Evolutionary conservation across 257 asterid species (phyloP), one percentile per base, ranked within the genome.

Genomic region (Jacaranda mimosifolia): DNA sequence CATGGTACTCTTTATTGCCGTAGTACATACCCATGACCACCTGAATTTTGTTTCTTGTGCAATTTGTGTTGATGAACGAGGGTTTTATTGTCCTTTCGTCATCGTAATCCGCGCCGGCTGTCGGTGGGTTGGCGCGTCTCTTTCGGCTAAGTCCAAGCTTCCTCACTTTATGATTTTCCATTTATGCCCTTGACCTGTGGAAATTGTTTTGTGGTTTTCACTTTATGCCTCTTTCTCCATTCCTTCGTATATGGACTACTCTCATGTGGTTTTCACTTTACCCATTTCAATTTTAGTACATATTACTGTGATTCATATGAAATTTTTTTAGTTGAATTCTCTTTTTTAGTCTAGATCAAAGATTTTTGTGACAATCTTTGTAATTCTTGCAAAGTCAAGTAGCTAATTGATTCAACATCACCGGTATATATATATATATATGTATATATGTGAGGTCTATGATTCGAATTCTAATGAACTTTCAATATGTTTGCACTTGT

Each of bases 71-170:
- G 8, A 5, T 52, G 18, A 5, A 19, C 3, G 46, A 38, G 75
- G 75, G 39, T 19, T 7, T 51, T 65, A 21, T 55, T 19, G 63
- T 77, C 76, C 55, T 46, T 58, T 5, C 35, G 36, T 1, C 40
- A 39, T 40, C 40, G 14, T 42, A 67, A 35, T 26, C 11, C 51
- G 19, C 36, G 18, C 66, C 66, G 12, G 40, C 74, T 69, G 60
- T 76, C 63, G 71, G 64, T 58, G 6, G 46, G 70, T 46, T 17
- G 76, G 21, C 42, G 68, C 68, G 8, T 36, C 76, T 32, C 18
- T 70, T 19, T 77, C 72, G 9, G 72, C 12, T 17, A 7, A 7
- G 72, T 51, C 72, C 45, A 18, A 63, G 11, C 43, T 12, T 4
- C 35, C 62, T 17, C 7, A 49, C 14, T 10, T 17, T 8, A n/a